These are phyloP conservation scores for Fagus crenata DNA, from an alignment of 306 rosid genomes.

Conservation along the genomic window DNA sequence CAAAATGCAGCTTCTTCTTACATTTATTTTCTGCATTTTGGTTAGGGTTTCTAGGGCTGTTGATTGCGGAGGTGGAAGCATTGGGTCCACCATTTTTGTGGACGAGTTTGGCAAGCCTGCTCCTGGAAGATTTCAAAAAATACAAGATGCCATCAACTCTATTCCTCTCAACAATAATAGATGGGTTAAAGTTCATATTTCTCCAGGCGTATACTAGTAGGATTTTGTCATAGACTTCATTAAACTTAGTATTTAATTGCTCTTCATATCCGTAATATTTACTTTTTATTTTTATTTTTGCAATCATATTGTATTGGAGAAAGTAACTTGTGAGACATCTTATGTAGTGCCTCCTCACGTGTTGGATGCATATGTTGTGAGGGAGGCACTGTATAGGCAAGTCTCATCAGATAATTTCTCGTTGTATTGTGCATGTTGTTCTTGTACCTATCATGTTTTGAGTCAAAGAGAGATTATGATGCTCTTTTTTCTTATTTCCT, in stretches of 20 bases:
- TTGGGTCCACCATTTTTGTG: slow-evolving; percentile 22
- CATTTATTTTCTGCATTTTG: background rate
- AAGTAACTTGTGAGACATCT: no score
- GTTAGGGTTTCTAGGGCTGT: background rate
- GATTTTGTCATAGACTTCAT: no score
- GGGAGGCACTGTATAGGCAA: no score
- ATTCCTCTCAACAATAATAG: background rate
- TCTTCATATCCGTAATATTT: background rate
- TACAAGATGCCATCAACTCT: slow-evolving; percentile 51
- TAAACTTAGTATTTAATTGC: no score
- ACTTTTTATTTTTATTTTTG: no score
- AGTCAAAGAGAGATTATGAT: background rate
- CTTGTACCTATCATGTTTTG: no score
- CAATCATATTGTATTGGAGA: no score
- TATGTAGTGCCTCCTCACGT: no score
- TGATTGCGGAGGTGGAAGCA: background rate
- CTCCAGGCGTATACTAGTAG: slow-evolving; percentile 30
- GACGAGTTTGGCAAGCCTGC: slow-evolving; percentile 18
- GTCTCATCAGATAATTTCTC: no score
- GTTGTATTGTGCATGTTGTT: no score
- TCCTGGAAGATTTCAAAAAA: slow-evolving; percentile 17
- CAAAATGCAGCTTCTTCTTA: background rate
- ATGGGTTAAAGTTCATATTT: slow-evolving; percentile 43
- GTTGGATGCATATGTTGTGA: no score
- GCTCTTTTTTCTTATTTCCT: no score